Conservation (phyloP, 768 basidiomycete genomes). For the Termitomyces sp. region DNA sequence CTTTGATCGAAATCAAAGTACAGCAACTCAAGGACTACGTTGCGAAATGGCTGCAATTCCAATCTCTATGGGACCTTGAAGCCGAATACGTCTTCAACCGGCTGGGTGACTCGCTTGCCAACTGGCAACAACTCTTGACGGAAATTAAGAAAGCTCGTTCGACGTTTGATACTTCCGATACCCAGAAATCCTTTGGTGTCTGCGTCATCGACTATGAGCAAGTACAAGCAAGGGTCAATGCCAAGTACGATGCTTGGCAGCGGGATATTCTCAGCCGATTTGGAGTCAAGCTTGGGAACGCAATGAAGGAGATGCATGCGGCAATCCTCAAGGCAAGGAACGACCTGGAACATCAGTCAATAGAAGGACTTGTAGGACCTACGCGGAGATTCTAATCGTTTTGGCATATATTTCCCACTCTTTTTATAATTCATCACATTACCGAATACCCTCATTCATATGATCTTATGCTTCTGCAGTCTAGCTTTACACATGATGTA, state of each 20-base stretch:
- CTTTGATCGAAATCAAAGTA: conserved; percentile 82
- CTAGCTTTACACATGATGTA: conserved; percentile 9
- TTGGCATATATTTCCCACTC: conserved; percentile 1
- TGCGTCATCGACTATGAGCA: conserved; percentile 97
- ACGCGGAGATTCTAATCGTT: conserved; percentile 42
- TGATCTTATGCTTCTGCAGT: not conserved
- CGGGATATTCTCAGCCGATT: conserved; percentile 89
- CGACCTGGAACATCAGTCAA: conserved; percentile 93
- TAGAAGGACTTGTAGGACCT: conserved; percentile 73
- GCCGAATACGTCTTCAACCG: conserved; percentile 94
- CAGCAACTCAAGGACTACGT: conserved; percentile 88
- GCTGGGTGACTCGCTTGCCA: conserved; percentile 86
- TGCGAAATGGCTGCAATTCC: conserved; percentile 97
- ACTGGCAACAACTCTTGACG: conserved; percentile 94
- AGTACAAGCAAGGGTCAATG: conserved; percentile 94
- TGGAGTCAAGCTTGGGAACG: conserved; percentile 86
- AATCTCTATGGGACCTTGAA: conserved; percentile 97
- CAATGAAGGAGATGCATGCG: conserved; percentile 98
- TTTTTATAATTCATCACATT: not conserved
- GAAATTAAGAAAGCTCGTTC: conserved; percentile 96
- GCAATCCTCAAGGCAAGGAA: conserved; percentile 89
- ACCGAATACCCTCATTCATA: conserved; percentile 6
- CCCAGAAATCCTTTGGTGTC: conserved; percentile 85
- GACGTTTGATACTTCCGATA: conserved; percentile 96
- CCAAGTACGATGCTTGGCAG: conserved; percentile 99